Evolutionary conservation across 129 eudicot genomes (phyloP).

Genomic region (Chrysanthemum seticuspe): DNA sequence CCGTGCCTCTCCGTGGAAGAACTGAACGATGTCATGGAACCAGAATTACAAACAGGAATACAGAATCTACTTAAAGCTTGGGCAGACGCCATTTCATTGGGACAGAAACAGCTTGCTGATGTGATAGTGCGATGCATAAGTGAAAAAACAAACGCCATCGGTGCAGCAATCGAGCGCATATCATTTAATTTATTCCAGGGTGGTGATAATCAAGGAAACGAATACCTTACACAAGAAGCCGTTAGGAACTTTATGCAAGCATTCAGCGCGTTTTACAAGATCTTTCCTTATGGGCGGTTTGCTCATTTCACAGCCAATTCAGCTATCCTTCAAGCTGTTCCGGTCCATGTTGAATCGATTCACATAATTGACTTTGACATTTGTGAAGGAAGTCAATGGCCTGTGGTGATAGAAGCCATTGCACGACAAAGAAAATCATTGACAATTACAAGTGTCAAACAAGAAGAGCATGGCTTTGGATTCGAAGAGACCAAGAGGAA

Average conservation of each 20-base stretch:
- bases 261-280: constrained; percentile 45
- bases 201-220: constrained; percentile 39
- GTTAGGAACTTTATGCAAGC: constrained; percentile 41
- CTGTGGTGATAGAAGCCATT: constrained; percentile 51
- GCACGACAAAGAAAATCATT: constrained; percentile 23
- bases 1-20: constrained; percentile 16
- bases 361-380: constrained; percentile 56
- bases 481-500: constrained; percentile 48
- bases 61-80: constrained; percentile 52
- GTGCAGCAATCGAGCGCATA: constrained; percentile 48
- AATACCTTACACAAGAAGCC: constrained; percentile 47
- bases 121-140: constrained; percentile 43
- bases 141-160: constrained; percentile 46
- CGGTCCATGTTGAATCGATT: constrained; percentile 28
- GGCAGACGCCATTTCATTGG: constrained; percentile 54
- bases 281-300: constrained; percentile 46
- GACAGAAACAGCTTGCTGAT: constrained; percentile 41
- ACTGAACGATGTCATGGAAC: constrained; percentile 31
- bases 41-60: constrained; percentile 35
- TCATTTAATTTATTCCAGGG: constrained; percentile 40
- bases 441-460: constrained; percentile 45
- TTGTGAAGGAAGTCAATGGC: constrained; percentile 64
- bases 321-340: constrained; percentile 52
- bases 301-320: constrained; percentile 62
- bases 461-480: constrained; percentile 30